These are phyloP conservation scores for Camelina laxa DNA, from an alignment of 345 rosid species.

Conservation along the genomic window DNA sequence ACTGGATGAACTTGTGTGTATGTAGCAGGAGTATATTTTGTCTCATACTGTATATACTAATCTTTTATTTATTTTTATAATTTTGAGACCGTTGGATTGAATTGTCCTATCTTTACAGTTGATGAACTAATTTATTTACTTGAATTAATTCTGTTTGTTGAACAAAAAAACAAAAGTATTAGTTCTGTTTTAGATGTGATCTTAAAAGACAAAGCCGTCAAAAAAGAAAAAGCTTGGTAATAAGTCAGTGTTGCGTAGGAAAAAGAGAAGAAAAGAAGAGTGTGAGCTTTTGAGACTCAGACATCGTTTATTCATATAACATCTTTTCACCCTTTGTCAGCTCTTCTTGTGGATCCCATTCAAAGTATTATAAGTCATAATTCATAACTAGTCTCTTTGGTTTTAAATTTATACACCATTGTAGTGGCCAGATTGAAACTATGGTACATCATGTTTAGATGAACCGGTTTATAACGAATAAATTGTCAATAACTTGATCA, in stretches of 20 bases:
- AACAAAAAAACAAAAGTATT: too few relatives aligned
- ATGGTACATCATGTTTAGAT: not conserved
- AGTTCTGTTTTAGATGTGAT: not conserved
- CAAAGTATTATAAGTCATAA: not conserved
- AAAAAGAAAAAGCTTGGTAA: constrained; percentile 17
- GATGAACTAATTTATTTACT: not conserved
- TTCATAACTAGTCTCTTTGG: not conserved
- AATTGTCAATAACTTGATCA: not conserved
- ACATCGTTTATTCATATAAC: constrained; percentile 3
- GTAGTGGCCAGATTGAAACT: not conserved
- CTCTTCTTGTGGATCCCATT: not conserved
- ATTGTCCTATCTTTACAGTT: not conserved
- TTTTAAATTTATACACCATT: not conserved
- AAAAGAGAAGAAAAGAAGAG: not conserved
- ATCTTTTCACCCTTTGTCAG: not conserved
- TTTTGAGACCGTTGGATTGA: not conserved
- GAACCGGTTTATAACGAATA: not conserved
- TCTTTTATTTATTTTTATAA: not conserved
- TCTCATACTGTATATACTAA: not conserved
- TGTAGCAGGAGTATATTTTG: not conserved
- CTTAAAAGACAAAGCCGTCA: constrained; percentile 5
- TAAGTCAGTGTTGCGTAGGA: constrained; percentile 22
- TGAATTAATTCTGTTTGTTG: too few relatives aligned
- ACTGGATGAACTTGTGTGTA: not conserved
- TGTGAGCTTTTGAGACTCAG: constrained; percentile 15